These are phyloP conservation scores for Mortierella hygrophila DNA, from an alignment of 192 early-diverging fungal genomes.

Conservation along the genomic window DNA sequence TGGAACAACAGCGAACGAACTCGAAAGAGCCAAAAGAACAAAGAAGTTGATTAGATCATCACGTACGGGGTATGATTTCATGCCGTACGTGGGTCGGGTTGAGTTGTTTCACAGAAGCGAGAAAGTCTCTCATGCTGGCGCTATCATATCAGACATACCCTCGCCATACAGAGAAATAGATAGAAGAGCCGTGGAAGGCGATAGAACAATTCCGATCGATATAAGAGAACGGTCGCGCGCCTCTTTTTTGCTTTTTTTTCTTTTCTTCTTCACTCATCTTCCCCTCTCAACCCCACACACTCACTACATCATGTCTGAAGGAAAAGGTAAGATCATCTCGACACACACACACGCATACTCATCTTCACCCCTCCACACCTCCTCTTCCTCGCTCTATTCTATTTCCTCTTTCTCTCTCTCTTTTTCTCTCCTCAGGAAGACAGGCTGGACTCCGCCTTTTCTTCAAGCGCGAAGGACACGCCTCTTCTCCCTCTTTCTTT, in stretches of 20 bases:
- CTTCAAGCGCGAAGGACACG: not conserved
- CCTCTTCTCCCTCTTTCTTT: not conserved
- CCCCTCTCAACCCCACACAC: constrained; percentile 15
- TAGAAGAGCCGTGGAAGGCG: constrained; percentile 25
- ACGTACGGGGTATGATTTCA: not conserved
- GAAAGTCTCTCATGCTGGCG: not conserved
- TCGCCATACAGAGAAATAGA: constrained; percentile 1
- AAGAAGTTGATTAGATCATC: not conserved
- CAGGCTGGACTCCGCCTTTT: not conserved
- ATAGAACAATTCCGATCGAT: constrained; percentile 15
- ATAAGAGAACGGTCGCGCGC: constrained; percentile 9
- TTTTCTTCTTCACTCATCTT: constrained; percentile 14
- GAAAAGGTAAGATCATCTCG: constrained; percentile 52
- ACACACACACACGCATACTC: not conserved
- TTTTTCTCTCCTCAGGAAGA: not conserved
- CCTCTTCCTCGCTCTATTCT: not conserved
- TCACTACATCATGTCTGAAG: constrained; percentile 54
- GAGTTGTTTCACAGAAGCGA: no score
- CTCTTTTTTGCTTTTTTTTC: constrained; percentile 13
- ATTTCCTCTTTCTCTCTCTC: not conserved
- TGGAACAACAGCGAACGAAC: not conserved
- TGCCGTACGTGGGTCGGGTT: not conserved
- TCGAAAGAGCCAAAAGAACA: not conserved
- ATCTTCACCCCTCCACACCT: not conserved
- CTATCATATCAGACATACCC: not conserved